Evolutionary conservation across 257 asterid genomes (phyloP).

Genomic region (Solanum arcanum): DNA sequence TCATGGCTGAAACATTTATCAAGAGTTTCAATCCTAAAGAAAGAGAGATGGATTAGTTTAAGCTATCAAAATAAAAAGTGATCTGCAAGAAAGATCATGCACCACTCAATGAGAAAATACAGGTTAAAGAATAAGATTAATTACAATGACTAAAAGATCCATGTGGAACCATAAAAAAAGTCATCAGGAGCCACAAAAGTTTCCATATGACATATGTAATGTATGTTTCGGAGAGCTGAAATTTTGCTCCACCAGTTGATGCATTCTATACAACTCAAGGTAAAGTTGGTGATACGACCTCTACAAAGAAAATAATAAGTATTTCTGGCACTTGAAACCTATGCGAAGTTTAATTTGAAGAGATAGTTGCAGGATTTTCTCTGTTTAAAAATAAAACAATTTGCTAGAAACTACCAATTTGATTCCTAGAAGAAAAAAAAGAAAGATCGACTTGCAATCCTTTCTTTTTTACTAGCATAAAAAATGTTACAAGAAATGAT

Average conservation of each 20-base stretch:
- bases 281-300: neutral
- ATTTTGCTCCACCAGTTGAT: neutral
- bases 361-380: neutral
- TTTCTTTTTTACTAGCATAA: neutral
- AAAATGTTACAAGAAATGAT: neutral
- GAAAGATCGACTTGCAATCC: neutral
- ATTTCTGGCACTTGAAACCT: neutral
- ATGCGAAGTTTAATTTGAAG: neutral
- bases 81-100: neutral
- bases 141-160: neutral
- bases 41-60: conserved; percentile 11
- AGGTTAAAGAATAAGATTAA: neutral
- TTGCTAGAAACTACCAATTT: neutral
- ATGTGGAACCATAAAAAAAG: neutral
- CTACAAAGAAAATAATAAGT: neutral
- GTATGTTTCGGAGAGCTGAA: neutral
- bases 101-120: neutral
- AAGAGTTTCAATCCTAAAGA: conserved; percentile 52
- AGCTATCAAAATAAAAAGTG: neutral
- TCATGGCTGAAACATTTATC: conserved; percentile 88
- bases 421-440: neutral
- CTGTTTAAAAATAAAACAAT: neutral
- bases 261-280: neutral
- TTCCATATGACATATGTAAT: neutral
- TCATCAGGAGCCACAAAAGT: neutral